Evolutionary conservation across 2,329 filamentous ascomycete genomes (phyloP).

Genomic region (Venturia nashicola): DNA sequence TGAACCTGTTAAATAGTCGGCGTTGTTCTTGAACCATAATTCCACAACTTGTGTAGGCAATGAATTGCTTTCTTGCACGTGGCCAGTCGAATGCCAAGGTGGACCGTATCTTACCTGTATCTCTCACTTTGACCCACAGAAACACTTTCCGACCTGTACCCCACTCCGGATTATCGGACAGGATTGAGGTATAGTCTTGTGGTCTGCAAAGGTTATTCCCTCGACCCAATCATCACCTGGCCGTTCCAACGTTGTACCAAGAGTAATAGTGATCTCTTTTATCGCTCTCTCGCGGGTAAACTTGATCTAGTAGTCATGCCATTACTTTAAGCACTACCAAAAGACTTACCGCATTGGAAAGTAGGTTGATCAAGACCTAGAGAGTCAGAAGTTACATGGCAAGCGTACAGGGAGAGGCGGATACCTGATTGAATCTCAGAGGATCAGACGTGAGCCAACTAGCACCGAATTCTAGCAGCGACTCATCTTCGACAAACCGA

Average conservation of each 20-base stretch:
- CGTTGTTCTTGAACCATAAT: constrained; percentile 43
- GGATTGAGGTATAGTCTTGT: neutral
- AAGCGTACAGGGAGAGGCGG: neutral
- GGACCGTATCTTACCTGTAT: constrained; percentile 33
- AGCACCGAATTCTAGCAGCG: neutral
- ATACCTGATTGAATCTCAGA: constrained; percentile 6
- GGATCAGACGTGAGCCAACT: constrained; percentile 6
- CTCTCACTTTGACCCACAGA: constrained; percentile 50
- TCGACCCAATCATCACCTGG: neutral
- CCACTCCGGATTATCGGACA: neutral
- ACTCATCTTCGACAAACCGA: constrained; percentile 1
- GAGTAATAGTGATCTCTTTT: neutral
- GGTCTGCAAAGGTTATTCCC: neutral
- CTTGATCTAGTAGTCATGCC: neutral
- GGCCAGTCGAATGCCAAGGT: too few relatives aligned
- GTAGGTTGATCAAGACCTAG: constrained; percentile 1
- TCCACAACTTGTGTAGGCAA: constrained; percentile 33
- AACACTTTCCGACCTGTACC: constrained; percentile 23
- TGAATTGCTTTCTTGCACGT: too few relatives aligned
- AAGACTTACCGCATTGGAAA: neutral
- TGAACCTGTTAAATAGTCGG: constrained; percentile 54
- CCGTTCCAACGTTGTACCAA: neutral
- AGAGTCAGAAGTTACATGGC: neutral
- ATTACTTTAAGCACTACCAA: too few relatives aligned
- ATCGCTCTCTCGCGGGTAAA: neutral